phyloP scores from a whole-genome alignment of 148 eudicot species.

The Gaultheria prostrata region DNA sequence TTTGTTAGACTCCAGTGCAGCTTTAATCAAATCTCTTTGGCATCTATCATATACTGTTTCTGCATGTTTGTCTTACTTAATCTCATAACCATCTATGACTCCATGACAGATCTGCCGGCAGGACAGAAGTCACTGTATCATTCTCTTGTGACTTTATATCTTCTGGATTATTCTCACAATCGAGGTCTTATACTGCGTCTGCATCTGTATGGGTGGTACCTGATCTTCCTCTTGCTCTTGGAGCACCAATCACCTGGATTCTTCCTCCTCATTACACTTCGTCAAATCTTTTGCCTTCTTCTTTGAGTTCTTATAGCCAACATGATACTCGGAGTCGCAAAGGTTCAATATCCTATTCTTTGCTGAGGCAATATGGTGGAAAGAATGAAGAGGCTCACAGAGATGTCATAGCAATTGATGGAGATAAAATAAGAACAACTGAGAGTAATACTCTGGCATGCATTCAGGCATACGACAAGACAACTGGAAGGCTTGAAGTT shows the following conservation, averaged over 20 bases:
- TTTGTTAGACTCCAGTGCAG: not conserved
- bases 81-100: not conserved
- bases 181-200: slow-evolving; percentile 58
- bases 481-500: slow-evolving; percentile 66
- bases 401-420: slow-evolving; percentile 46
- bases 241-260: slow-evolving; percentile 81
- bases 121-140: slow-evolving; percentile 56
- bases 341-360: slow-evolving; percentile 57
- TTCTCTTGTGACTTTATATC: slow-evolving; percentile 67
- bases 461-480: slow-evolving; percentile 69
- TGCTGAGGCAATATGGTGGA: slow-evolving; percentile 43
- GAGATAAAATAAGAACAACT: slow-evolving; percentile 57
- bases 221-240: slow-evolving; percentile 85
- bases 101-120: slow-evolving; percentile 58
- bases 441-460: slow-evolving; percentile 62
- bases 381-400: slow-evolving; percentile 40
- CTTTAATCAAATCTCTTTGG: not conserved
- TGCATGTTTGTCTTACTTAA: not conserved
- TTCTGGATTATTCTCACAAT: slow-evolving; percentile 44
- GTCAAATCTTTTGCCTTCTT: slow-evolving; percentile 58
- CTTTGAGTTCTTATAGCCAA: slow-evolving; percentile 42
- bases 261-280: slow-evolving; percentile 86
- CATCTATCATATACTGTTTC: not conserved
- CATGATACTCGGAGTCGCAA: slow-evolving; percentile 39
- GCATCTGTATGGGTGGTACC: slow-evolving; percentile 60